Base-by-base conservation (phyloP, 129 eudicot genomes). In the Solidago caesia region DNA sequence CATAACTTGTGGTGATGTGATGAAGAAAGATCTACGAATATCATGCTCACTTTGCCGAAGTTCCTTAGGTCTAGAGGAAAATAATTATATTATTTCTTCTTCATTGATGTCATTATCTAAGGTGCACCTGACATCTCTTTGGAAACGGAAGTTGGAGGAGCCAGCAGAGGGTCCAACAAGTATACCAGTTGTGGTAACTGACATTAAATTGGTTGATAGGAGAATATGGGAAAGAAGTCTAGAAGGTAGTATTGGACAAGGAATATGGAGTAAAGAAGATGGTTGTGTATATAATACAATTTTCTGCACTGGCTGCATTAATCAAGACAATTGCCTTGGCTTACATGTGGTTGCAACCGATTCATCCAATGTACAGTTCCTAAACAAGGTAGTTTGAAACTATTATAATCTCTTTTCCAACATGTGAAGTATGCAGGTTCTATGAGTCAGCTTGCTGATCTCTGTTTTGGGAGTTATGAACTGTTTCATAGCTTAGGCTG, bases 241-340 rank as follows among this genome's bases (percentile, higher is more conserved):
- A 26, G 84, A 77, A 68, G 60, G 73, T 61, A 58, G 69, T 73
- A 73, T 72, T 49, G 93, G 84, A 44, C 87, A 92, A 74, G 98
- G 92, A 74, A 75, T 88, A 65, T 93, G 98, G 98, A 86, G 96
- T 81, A 83, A 84, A 82, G 96, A 90, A 81, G 98, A 93, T 77
- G 98, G 98, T 12, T 93, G 98, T 86, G 98, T 93, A 21, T 93
- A 80, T 78, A 88, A 85, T 59, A 74, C 85, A 14, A 49, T 88
- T 7, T 76, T 84, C 75, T 93, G 98, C 81, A 93, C 92, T 73
- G 86, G 86, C 74, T 93, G 98, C 75, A 25, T 53, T 68, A 72
- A 76, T 75, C 77, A 84, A 68, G 80, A 81, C 53, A 76, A 62
- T 73, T 88, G 91, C 75, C 89, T 93, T 66, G 98, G 98, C n/a